These are phyloP conservation scores for Sapria himalayana DNA, from an alignment of 345 rosid genomes.

Conservation along the genomic window DNA sequence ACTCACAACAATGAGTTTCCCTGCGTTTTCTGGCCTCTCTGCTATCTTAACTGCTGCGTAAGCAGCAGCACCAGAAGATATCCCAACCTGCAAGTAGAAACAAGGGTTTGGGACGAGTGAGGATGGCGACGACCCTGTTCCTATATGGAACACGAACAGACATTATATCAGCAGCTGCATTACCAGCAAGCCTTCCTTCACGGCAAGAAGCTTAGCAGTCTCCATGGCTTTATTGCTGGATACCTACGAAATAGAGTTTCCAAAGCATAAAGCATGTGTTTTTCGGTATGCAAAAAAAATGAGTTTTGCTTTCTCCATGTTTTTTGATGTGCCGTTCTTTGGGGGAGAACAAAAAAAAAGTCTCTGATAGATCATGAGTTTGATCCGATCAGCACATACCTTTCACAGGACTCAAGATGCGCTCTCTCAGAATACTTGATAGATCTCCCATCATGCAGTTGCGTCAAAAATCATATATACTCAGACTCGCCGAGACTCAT, in stretches of 20 bases:
- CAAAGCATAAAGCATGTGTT: not conserved
- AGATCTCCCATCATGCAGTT: too few species aligned
- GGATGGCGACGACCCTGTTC: not conserved
- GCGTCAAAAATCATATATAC: too few species aligned
- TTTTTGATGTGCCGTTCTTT: too few species aligned
- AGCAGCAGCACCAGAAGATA: constrained; percentile 60
- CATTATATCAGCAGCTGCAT: not conserved
- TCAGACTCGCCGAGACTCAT: too few species aligned
- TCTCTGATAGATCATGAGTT: too few species aligned
- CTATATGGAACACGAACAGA: not conserved
- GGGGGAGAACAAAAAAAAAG: not conserved
- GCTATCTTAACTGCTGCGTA: constrained; percentile 44
- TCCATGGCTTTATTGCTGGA: constrained; percentile 29
- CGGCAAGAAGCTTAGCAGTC: constrained; percentile 29
- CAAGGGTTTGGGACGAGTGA: not conserved
- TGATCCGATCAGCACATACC: too few species aligned
- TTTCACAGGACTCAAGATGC: too few species aligned
- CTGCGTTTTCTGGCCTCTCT: constrained; percentile 40
- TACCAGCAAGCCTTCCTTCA: constrained; percentile 47
- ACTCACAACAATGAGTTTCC: constrained; percentile 53
- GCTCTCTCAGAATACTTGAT: too few species aligned
- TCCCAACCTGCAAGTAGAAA: constrained; percentile 27
- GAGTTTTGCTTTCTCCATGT: not conserved
- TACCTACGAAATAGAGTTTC: constrained; percentile 12
- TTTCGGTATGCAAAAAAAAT: not conserved